A percentile compares a stretch with the other conserved stretches of the same genome.
These are phyloP conservation scores for Xanthoconium stramineum DNA, from an alignment of 768 basidiomycete genomes.

Conservation along the genomic window DNA sequence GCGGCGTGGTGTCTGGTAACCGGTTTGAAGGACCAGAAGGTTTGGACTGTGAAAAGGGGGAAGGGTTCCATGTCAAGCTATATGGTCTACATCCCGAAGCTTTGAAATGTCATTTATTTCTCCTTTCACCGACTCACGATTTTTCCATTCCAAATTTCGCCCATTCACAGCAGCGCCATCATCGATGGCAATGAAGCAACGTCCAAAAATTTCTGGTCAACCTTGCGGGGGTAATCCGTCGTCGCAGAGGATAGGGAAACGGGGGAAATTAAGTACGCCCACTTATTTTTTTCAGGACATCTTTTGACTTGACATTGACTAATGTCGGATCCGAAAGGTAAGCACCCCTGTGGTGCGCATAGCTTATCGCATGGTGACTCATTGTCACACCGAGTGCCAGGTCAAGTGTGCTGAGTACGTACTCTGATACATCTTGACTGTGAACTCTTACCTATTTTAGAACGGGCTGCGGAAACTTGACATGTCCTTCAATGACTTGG, in stretches of 20 bases:
- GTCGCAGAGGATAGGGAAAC: conserved; percentile 41
- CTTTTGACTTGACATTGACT: no score
- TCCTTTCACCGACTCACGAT: not conserved
- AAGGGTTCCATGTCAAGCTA: not conserved
- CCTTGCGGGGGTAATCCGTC: conserved; percentile 10
- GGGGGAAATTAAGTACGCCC: conserved; percentile 35
- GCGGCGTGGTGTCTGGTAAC: not conserved
- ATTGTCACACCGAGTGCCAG: no score
- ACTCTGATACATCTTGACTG: no score
- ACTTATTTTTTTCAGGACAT: not conserved
- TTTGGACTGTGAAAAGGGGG: no score
- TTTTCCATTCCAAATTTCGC: not conserved
- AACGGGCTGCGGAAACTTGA: conserved; percentile 44
- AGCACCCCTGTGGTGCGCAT: not conserved
- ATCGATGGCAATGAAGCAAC: not conserved
- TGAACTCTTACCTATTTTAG: conserved; percentile 48
- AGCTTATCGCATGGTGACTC: not conserved
- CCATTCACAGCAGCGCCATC: not conserved
- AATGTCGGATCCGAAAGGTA: conserved; percentile 42
- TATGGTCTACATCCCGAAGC: not conserved
- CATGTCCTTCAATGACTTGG: conserved; percentile 39
- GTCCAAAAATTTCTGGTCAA: conserved; percentile 24
- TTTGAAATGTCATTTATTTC: not conserved
- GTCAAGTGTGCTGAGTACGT: no score
- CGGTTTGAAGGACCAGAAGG: no score